Evolutionary conservation across 2,329 filamentous ascomycete species (phyloP).

Genomic region (Cladophialophora psammophila): DNA sequence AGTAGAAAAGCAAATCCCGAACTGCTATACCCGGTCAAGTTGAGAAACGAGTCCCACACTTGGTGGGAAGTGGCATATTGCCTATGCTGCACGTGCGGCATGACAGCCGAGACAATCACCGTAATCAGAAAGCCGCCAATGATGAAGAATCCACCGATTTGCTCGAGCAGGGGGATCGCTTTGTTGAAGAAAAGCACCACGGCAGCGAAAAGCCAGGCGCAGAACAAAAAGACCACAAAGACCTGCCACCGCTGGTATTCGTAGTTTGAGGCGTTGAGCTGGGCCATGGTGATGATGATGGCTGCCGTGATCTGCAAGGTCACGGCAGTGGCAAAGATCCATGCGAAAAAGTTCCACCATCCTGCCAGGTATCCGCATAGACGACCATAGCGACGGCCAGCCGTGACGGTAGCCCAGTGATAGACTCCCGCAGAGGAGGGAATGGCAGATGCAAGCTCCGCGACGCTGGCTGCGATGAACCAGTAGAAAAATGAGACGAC

Average conservation of each 20-base stretch:
- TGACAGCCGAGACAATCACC: conserved; percentile 49
- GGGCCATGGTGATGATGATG: conserved; percentile 56
- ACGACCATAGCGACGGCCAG: conserved; percentile 60
- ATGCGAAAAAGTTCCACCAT: conserved; percentile 56
- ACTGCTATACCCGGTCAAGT: conserved; percentile 47
- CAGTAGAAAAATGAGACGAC: conserved; percentile 63
- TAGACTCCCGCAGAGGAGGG: conserved; percentile 68
- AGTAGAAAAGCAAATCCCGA: conserved; percentile 69
- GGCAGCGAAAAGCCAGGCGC: conserved; percentile 27
- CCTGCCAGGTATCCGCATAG: conserved; percentile 56
- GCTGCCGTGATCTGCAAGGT: conserved; percentile 48
- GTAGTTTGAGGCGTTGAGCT: conserved; percentile 20
- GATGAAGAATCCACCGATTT: conserved; percentile 59
- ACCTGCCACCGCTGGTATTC: conserved; percentile 62
- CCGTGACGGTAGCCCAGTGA: conserved; percentile 67
- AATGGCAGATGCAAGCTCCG: conserved; percentile 67
- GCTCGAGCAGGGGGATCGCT: conserved; percentile 42
- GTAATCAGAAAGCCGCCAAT: conserved; percentile 55
- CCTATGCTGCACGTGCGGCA: conserved; percentile 42
- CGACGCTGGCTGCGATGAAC: conserved; percentile 65
- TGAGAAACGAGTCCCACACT: conserved; percentile 65
- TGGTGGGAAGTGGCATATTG: conserved; percentile 55
- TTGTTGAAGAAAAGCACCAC: conserved; percentile 54
- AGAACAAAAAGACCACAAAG: conserved; percentile 63
- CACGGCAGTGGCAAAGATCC: conserved; percentile 66